A percentile compares a stretch with the other conserved stretches of the same genome.
These are phyloP conservation scores for Sporothrix pseudoabietina DNA, from an alignment of 2,329 filamentous ascomycete species.

Conservation along the genomic window DNA sequence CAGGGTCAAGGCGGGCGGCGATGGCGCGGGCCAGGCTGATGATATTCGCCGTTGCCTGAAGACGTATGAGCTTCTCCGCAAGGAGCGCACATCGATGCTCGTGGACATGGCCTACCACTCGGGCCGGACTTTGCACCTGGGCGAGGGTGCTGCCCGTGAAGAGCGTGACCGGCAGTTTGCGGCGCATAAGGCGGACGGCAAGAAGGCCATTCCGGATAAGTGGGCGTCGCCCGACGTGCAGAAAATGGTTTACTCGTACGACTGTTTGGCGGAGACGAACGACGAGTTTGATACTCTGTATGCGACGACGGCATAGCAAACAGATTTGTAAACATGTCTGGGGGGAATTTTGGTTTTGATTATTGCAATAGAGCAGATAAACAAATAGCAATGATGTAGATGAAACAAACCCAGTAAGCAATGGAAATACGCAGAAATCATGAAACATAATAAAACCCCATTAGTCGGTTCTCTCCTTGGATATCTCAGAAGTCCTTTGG, in stretches of 20 bases:
- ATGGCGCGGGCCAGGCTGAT: conserved; percentile 35
- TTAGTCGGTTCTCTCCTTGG: conserved; percentile 1
- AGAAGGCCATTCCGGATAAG: conserved; percentile 62
- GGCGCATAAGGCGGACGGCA: conserved; percentile 49
- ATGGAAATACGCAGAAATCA: not conserved
- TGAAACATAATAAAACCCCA: not conserved
- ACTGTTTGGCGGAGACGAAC: conserved; percentile 58
- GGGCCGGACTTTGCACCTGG: conserved; percentile 59
- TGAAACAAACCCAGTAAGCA: not conserved
- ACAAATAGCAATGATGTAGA: not conserved
- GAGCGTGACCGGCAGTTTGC: conserved; percentile 61
- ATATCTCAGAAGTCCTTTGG: conserved; percentile 1
- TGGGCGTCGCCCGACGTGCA: conserved; percentile 72
- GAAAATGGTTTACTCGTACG: conserved; percentile 65
- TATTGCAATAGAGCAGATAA: conserved; percentile 4
- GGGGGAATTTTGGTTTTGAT: not conserved
- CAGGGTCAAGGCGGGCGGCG: conserved; percentile 37
- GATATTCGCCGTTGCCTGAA: conserved; percentile 53
- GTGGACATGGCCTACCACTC: conserved; percentile 58
- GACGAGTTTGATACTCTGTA: conserved; percentile 56
- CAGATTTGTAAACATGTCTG: not conserved
- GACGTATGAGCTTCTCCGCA: conserved; percentile 59
- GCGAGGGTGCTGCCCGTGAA: conserved; percentile 60
- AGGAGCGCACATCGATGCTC: conserved; percentile 55
- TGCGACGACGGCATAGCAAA: conserved; percentile 37